A percentile compares a stretch with the other conserved stretches of the same genome.
Conservation (phyloP, 2,329 filamentous ascomycete species). For the Penicillium sp. region DNA sequence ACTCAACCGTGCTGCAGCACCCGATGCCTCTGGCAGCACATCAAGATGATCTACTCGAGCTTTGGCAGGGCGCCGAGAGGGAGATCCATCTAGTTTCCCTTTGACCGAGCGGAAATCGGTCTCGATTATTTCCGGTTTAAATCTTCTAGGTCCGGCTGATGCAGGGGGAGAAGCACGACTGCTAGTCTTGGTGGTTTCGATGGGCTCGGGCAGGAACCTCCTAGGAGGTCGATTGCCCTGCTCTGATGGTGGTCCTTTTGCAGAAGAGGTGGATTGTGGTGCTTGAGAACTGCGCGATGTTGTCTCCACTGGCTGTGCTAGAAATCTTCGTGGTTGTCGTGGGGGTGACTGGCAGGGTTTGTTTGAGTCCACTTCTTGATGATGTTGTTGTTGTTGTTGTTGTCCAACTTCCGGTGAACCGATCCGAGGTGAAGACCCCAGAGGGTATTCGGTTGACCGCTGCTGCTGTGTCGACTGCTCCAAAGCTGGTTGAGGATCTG, state of each 20-base stretch:
- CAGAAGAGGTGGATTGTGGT: neutral
- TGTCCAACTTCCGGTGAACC: no score
- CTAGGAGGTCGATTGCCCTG: constrained; percentile 11
- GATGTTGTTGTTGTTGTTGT: neutral
- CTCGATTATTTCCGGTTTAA: constrained; percentile 39
- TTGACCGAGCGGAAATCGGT: constrained; percentile 35
- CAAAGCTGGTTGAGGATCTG: neutral
- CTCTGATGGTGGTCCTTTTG: neutral
- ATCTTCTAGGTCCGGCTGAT: constrained; percentile 27
- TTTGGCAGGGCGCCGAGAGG: constrained; percentile 36
- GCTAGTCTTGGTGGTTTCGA: constrained; percentile 71
- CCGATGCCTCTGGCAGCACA: neutral
- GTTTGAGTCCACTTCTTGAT: neutral
- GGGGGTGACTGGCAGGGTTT: neutral
- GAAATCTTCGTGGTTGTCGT: constrained; percentile 33
- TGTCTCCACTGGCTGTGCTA: constrained; percentile 51
- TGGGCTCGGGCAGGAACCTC: constrained; percentile 47
- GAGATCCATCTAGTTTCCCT: constrained; percentile 36
- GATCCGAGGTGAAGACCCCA: no score
- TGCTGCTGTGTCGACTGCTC: neutral
- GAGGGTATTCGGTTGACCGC: neutral
- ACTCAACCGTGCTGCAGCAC: constrained; percentile 20
- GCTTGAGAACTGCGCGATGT: constrained; percentile 43
- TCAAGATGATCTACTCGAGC: constrained; percentile 4
- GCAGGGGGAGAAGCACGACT: constrained; percentile 30